Evolutionary conservation across 2,329 filamentous ascomycete genomes (phyloP), one percentile per base, ranked within the genome.

Genomic region (Xylaria sp.): DNA sequence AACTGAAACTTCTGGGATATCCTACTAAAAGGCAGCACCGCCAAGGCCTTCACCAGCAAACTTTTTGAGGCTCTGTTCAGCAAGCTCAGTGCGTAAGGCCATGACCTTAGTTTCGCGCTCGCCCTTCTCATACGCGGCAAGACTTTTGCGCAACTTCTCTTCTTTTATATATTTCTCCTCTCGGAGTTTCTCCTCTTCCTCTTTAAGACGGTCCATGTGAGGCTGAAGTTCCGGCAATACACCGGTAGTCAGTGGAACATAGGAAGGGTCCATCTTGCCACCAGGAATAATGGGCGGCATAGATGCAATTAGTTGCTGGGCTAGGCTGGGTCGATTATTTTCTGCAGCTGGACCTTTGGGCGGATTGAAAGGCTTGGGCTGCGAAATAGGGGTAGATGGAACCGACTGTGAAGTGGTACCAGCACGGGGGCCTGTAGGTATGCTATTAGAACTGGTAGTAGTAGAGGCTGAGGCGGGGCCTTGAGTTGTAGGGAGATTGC

Each of bases 131-230:
- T 86, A 89, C 31, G 80, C 72, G 50, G 83, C 81, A 42, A 89
- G 77, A 62, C 81, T 85, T 76, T 83, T 84, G 33, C 86, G 80
- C 44, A 88, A 76, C 68, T 83, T 83, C 47, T 88, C 87, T 72
- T 88, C 83, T 73, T 86, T 87, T 27, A 71, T 72, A 22, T 83
- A 80, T 33, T 87, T 76, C 60, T 89, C 86, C 47, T 85, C 81
- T 1, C 87, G 81, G 39, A 87, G 72, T 68, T 83, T 84, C 74
- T 88, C 86, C 72, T 88, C 87, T 51, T 89, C 87, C 44, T 88
- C 86, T 65, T 81, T 82, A 11, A 88, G 79, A 65, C 85, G 85
- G 38, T 81, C 79, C 70, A 82, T 84, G 74, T 87, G 85, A n/a
- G 81, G 75, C 68, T 87, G 85, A 17, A 87, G 77, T 49, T 89